A percentile compares a stretch with the other conserved stretches of the same genome.
Evolutionary conservation across 2,329 filamentous ascomycete species (phyloP).

Genomic region (Metarhizium brunneum): DNA sequence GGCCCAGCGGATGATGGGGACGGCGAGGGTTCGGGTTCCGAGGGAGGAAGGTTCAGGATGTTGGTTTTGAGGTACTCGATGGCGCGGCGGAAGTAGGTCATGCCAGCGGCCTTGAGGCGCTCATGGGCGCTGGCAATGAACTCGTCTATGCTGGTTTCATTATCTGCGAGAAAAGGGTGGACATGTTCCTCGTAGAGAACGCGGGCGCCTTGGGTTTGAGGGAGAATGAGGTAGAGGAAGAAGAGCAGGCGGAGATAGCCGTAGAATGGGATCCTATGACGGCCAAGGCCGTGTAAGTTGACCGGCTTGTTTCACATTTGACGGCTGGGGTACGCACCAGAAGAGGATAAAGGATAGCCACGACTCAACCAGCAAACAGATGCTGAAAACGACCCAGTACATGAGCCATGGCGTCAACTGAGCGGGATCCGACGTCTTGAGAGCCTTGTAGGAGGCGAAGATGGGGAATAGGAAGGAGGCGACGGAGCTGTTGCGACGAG

Average conservation of each 20-base stretch:
- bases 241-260: constrained; percentile 79
- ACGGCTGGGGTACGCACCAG: constrained; percentile 45
- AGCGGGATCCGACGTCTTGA: constrained; percentile 83
- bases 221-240: constrained; percentile 91
- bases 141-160: constrained; percentile 83
- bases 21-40: constrained; percentile 25
- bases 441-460: constrained; percentile 95
- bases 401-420: constrained; percentile 95
- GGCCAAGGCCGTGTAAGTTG: background rate
- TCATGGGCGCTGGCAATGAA: constrained; percentile 79
- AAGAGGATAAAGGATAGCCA: constrained; percentile 80
- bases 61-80: constrained; percentile 67
- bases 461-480: constrained; percentile 89
- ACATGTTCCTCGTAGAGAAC: constrained; percentile 77
- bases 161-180: constrained; percentile 78
- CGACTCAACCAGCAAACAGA: constrained; percentile 72
- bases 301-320: background rate
- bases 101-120: constrained; percentile 64
- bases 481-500: constrained; percentile 52
- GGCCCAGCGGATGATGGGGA: constrained; percentile 29
- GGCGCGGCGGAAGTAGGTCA: constrained; percentile 63
- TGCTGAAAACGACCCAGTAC: constrained; percentile 94
- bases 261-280: constrained; percentile 76
- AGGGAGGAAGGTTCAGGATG: constrained; percentile 60
- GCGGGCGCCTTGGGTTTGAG: constrained; percentile 89